Conservation (phyloP, 768 basidiomycete species). For the Lentinula raphanica region DNA sequence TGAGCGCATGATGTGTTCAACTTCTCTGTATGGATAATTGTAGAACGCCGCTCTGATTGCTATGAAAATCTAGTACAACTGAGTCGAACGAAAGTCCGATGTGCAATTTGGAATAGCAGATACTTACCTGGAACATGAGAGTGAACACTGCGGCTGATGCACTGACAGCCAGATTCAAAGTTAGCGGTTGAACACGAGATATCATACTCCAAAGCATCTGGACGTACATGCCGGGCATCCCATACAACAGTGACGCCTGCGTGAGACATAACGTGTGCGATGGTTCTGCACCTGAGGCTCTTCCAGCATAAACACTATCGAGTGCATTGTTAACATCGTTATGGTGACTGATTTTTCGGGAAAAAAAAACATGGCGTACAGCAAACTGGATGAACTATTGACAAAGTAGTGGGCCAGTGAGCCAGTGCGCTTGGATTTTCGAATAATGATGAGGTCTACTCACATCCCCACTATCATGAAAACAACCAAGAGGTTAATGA, state of each 20-base stretch:
- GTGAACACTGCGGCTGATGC: constrained; percentile 35
- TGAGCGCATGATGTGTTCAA: constrained; percentile 27
- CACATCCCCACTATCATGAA: constrained; percentile 44
- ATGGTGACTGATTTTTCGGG: constrained; percentile 4
- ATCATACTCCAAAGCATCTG: too few relatives aligned
- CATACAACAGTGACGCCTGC: constrained; percentile 44
- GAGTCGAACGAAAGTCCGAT: too few relatives aligned
- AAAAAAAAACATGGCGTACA: constrained; percentile 26
- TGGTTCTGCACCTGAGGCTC: constrained; percentile 39
- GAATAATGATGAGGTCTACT: constrained; percentile 13
- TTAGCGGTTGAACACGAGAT: too few relatives aligned
- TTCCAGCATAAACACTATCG: constrained; percentile 42
- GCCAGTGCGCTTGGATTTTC: too few relatives aligned
- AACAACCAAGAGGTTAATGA: constrained; percentile 40
- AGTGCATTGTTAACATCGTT: background rate
- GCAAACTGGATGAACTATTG: constrained; percentile 38
- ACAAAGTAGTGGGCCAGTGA: background rate
- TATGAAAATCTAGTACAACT: constrained; percentile 36
- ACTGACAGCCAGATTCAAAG: constrained; percentile 23
- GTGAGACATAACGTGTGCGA: constrained; percentile 36
- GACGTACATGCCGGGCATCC: constrained; percentile 40
- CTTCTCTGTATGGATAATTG: constrained; percentile 21
- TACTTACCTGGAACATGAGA: constrained; percentile 41
- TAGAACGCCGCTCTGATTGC: constrained; percentile 32
- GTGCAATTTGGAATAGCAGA: too few relatives aligned